phyloP scores from a whole-genome alignment of 1,284 basidiomycete species.

The Peniophora sp. region DNA sequence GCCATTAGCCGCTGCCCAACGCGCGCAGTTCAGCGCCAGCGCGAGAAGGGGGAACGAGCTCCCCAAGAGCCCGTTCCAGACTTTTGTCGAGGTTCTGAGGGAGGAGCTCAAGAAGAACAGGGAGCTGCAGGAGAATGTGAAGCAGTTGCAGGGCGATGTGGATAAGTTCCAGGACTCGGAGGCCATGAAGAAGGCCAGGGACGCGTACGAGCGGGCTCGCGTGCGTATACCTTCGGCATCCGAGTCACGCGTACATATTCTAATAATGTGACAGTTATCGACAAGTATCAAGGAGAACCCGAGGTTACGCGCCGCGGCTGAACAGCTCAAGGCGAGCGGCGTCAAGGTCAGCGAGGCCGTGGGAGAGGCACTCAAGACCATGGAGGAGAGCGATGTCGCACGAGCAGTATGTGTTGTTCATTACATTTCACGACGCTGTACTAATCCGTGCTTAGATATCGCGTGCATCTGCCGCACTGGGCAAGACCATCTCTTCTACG shows the following conservation, averaged over 20 bases:
- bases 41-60: constrained; percentile 53
- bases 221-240: constrained; percentile 38
- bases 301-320: constrained; percentile 81
- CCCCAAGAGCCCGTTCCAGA: constrained; percentile 90
- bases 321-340: constrained; percentile 84
- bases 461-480: constrained; percentile 71
- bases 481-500: constrained; percentile 71
- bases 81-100: constrained; percentile 89
- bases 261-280: constrained; percentile 49
- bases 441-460: constrained; percentile 47
- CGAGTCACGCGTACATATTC: constrained; percentile 4
- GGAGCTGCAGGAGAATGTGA: constrained; percentile 93
- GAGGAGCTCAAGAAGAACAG: constrained; percentile 93
- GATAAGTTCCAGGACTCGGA: constrained; percentile 96
- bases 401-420: constrained; percentile 51
- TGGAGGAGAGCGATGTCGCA: constrained; percentile 93
- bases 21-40: constrained; percentile 54
- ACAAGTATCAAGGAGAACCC: constrained; percentile 98
- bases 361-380: constrained; percentile 78
- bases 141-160: constrained; percentile 95
- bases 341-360: constrained; percentile 94
- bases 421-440: constrained; percentile 1
- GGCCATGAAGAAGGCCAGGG: constrained; percentile 88
- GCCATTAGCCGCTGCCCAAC: background rate
- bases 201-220: constrained; percentile 89